Base-by-base conservation (phyloP, 2,329 filamentous ascomycete species). In the Furcasterigmium sp. region DNA sequence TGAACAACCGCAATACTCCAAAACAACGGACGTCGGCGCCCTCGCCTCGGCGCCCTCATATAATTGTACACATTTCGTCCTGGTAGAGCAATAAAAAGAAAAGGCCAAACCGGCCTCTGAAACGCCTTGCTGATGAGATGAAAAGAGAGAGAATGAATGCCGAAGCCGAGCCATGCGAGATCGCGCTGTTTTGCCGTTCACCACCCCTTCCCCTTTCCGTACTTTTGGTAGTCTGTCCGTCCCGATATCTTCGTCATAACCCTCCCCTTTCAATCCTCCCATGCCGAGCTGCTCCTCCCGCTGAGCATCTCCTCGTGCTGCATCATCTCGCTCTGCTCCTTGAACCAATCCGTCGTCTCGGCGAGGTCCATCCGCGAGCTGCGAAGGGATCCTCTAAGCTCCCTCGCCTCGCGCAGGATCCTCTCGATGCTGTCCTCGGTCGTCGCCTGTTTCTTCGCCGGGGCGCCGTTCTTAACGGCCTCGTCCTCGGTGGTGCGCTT, bases 301-400 rank as follows among this genome's bases (percentile, higher is more conserved):
- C 59, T 67, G 30, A 49, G 45, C 30, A 57, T 42, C 43, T 67
- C 63, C 47, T 61, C 63, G 45, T 59, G 64, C 42, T 65, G 63
- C 47, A 75, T 47, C 32, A 60, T 61, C 42, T 67, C 63, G 29
- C 65, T 71, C 53, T 75, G 70, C 41, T 65, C 62, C 42, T 57
- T 60, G 52, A 68, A 72, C 72, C 72, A 75, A 17, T 62, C 58
- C n/a, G 61, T 62, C 14, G 63, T 69, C 48, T 72, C 63, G 47
- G 73, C 68, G 56, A 75, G 62, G 44, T 72, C 69, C 44, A 65
- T 58, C 13, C 67, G 61, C 50, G 69, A 59, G 40, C 61, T 59
- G 29, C 61, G 61, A 32, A 75, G 61, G 48, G 37, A 65, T 57
- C 44, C 39, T 20, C 68, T 48, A 29, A 57, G 63, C 45, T 67